Percentiles rank a stretch among this genome's conserved stretches.
Conservation (phyloP, 192 early-diverging fungal genomes). For the Gorgonomyces haynaldii region DNA sequence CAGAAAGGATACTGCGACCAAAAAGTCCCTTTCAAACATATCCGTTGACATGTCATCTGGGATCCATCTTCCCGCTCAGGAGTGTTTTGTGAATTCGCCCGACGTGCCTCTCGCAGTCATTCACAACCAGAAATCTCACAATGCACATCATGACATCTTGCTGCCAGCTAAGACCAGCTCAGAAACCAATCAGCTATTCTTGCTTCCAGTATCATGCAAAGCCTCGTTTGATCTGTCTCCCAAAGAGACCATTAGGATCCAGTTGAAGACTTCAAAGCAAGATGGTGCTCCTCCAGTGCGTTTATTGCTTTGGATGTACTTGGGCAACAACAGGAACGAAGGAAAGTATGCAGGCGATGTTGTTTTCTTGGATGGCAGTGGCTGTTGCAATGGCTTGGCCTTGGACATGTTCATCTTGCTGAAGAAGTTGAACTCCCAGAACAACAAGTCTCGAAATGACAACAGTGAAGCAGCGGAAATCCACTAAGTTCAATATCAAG, state of each 20-base stretch:
- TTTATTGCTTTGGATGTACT: constrained; percentile 1
- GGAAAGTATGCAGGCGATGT: constrained; percentile 1
- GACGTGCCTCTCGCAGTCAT: neutral
- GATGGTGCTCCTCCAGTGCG: neutral
- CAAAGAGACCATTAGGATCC: neutral
- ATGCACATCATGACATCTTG: neutral
- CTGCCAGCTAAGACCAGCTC: neutral
- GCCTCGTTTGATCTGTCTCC: neutral
- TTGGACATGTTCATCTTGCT: neutral
- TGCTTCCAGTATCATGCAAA: neutral
- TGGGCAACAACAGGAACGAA: constrained; percentile 1
- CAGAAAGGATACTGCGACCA: neutral
- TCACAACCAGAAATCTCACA: neutral
- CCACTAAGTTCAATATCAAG: too few species aligned
- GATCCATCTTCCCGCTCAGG: neutral
- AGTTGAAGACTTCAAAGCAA: neutral
- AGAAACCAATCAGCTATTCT: neutral
- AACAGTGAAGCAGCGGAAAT: too few species aligned
- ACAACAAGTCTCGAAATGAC: constrained; percentile 2
- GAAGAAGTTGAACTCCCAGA: neutral
- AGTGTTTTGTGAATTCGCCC: neutral
- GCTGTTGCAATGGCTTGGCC: constrained; percentile 2
- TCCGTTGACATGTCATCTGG: neutral
- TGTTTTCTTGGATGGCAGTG: neutral
- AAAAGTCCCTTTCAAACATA: neutral